phyloP scores from a whole-genome alignment of 106 monocot species.

The Vanilla planifolia region DNA sequence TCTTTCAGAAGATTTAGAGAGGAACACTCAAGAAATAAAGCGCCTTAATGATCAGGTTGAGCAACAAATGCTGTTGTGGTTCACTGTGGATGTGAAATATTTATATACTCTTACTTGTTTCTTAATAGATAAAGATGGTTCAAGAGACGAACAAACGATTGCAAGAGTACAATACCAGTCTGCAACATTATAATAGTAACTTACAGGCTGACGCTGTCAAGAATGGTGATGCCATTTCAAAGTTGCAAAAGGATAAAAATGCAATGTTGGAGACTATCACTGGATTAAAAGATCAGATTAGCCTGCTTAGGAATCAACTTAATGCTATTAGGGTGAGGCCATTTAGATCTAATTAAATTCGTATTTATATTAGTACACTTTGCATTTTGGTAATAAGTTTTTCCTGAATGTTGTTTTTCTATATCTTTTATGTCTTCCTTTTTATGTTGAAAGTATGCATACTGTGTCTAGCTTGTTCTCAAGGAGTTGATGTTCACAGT shows the following conservation, averaged over 20 bases:
- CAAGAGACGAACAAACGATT: constrained; percentile 69
- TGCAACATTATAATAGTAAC: constrained; percentile 87
- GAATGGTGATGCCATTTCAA: constrained; percentile 42
- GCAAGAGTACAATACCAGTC: constrained; percentile 82
- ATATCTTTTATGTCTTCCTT: no score
- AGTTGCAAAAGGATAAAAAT: constrained; percentile 68
- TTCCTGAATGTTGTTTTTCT: neutral
- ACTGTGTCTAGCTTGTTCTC: no score
- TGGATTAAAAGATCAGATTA: constrained; percentile 42
- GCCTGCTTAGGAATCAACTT: constrained; percentile 57
- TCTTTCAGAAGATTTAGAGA: constrained; percentile 52
- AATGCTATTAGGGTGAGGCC: constrained; percentile 60
- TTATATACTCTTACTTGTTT: neutral
- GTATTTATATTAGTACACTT: neutral
- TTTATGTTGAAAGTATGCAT: no score
- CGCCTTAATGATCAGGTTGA: constrained; percentile 52
- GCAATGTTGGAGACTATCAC: constrained; percentile 62
- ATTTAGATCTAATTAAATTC: neutral
- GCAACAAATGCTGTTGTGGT: no score
- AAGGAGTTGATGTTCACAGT: no score
- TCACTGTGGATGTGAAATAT: no score
- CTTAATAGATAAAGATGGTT: constrained; percentile 54
- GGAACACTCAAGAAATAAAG: constrained; percentile 33
- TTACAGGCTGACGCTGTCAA: constrained; percentile 62
- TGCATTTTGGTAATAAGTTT: neutral